phyloP scores from a whole-genome alignment of 2,329 filamentous ascomycete genomes.

The Aphanoascus verrucosus region DNA sequence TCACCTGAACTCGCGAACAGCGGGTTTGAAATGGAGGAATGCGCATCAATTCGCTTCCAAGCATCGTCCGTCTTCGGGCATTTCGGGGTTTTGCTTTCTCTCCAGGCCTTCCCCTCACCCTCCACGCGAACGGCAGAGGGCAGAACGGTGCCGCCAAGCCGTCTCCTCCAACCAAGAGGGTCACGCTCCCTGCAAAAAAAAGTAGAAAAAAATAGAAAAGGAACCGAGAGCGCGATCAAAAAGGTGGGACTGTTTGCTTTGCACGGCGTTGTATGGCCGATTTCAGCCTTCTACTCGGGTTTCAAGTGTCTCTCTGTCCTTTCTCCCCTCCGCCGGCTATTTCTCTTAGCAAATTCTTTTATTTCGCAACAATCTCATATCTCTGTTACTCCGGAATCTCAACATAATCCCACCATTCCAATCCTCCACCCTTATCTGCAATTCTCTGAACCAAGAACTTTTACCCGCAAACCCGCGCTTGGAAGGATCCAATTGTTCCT shows the following conservation, averaged over 20 bases:
- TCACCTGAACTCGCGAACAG: neutral
- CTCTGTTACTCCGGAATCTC: neutral
- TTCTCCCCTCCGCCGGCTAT: neutral
- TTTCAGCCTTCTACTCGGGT: neutral
- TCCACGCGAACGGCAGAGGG: too few relatives aligned
- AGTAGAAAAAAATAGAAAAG: too few relatives aligned
- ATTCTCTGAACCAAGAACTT: neutral
- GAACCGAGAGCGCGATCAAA: neutral
- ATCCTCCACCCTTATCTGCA: slow-evolving; percentile 2
- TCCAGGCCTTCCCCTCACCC: too few relatives aligned
- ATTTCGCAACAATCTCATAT: neutral
- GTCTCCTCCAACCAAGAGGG: too few relatives aligned
- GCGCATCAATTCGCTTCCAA: too few relatives aligned
- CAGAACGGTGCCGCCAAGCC: too few relatives aligned
- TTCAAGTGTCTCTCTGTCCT: slow-evolving; percentile 1
- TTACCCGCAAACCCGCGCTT: slow-evolving; percentile 7
- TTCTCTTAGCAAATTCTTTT: slow-evolving; percentile 12
- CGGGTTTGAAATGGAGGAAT: neutral
- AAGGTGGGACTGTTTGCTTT: neutral
- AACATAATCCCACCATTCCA: neutral
- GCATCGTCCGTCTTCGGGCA: neutral
- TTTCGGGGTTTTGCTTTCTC: neutral
- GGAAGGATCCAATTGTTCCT: neutral
- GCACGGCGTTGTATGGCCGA: neutral
- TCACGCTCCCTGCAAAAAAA: too few relatives aligned